Base-by-base conservation (phyloP, 306 rosid genomes). In the Myrica gale region DNA sequence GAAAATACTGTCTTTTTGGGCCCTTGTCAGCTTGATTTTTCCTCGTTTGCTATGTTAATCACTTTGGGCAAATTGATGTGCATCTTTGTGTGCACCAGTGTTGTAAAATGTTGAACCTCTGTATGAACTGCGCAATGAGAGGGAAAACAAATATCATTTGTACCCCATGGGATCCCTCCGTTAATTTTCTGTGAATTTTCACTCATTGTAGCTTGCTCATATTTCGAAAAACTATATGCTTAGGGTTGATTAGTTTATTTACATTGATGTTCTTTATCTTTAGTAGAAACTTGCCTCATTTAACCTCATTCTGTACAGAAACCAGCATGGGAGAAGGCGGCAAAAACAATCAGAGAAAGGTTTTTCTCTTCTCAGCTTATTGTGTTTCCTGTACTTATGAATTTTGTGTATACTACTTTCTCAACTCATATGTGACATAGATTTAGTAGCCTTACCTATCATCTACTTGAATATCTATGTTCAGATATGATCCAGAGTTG, bases 291-390 rank as follows among this genome's bases (percentile, higher is more conserved):
- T 66, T 80, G 53, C 63, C 50, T 81, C 20, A 23, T 72, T 46
- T 76, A 73, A 70, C 80, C 75, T 77, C 65, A 0, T 75, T 68
- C 81, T 57, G 71, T 79, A 71, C 92, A 95, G 99, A 95, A 90
- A 92, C 97, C 97, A 71, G 88, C 99, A 68, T 95, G 99, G 99
- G 99, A 95, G 85, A 95, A 89, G 87, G 85, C 96, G 4, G 93
- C 97, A 76, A 90, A 85, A 80, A 79, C 79, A 73, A 88, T 89
- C 41, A 84, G 85, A 88, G 97, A 95, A 78, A 95, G 97, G 99
- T 95, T 78, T 74, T 70, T 60, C 74, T 69, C 69, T 74, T 74
- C 73, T 67, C 55, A 58, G 21, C 73, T 77, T 52, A 44, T 70
- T 32, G 81, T 81, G 71, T 84, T 67, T 70, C 45, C 17, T 26